Base-by-base conservation (phyloP, 2,329 filamentous ascomycete species). In the Talaromyces sp. region DNA sequence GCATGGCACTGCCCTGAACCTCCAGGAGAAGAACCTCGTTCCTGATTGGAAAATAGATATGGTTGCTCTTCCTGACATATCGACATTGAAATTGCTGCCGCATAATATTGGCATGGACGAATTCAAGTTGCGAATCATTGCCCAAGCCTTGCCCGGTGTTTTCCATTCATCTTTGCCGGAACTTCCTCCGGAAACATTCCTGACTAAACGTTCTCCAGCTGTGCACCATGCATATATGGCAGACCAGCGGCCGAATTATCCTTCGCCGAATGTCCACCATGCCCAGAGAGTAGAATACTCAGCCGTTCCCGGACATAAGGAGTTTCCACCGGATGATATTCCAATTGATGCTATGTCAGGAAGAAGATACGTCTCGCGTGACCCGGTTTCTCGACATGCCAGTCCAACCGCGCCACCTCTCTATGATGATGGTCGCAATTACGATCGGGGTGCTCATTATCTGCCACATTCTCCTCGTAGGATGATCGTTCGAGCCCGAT, bases 41-140 rank as follows among this genome's bases (percentile, higher is more conserved):
- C 67, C 79, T 34, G 83, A 88, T 70, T 89, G 87, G 87, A 84
- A 83, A 66, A 80, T 79, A 65, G 82, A 88, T 65, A 88, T 89
- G 85, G 82, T 89, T 61, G 82, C 85, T 68, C 76, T 89, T 51
- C 87, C 87, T 1, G 82, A 85, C 68, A 76, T 79, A 38, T 40
- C 66, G 1, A 60, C 58, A 11, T 59, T 73, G 25, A 65, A 67
- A 45, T 67, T 66, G 8, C 22, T 62, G n/a, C 27, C 27, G 27
- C 59, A 27, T 38, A 47, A 56, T 31, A 60, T 54, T 7, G 60
- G 85, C 13, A 87, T 88, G 81, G 82, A 87, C 70, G 82, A 84
- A 47, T 75, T 81, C 54, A 88, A 86, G 72, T 74, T 86, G 11
- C 78, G 77, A 40, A 76, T 85, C 47, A 79, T 87, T 65, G 79